Conservation (phyloP, 2,329 filamentous ascomycete genomes). For the Pestalotiopsis sp. region DNA sequence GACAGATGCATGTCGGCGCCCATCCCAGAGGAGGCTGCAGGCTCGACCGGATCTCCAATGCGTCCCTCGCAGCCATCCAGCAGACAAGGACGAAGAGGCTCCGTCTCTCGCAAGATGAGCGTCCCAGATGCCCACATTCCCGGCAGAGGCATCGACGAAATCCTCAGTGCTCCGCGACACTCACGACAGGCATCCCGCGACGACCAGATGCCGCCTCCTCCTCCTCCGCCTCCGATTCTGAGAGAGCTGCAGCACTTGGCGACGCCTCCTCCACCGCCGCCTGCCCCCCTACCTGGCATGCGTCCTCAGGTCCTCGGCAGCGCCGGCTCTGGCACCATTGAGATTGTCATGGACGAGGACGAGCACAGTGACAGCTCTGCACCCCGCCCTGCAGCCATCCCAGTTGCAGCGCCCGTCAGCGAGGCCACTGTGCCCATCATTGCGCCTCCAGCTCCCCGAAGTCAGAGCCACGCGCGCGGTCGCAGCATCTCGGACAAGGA, state of each 20-base stretch:
- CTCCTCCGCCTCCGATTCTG: slow-evolving; percentile 57
- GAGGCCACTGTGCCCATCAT: slow-evolving; percentile 49
- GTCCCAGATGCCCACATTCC: slow-evolving; percentile 32
- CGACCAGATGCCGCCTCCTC: slow-evolving; percentile 51
- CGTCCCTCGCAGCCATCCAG: slow-evolving; percentile 39
- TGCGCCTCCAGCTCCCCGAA: slow-evolving; percentile 43
- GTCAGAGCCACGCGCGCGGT: slow-evolving; percentile 55
- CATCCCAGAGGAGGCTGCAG: slow-evolving; percentile 48
- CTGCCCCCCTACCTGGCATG: slow-evolving; percentile 54
- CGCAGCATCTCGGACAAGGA: slow-evolving; percentile 56
- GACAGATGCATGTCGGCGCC: slow-evolving; percentile 66
- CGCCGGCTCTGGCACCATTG: slow-evolving; percentile 58
- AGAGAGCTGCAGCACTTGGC: slow-evolving; percentile 67
- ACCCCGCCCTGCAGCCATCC: slow-evolving; percentile 16
- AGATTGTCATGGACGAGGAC: slow-evolving; percentile 68
- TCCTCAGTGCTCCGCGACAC: slow-evolving; percentile 35
- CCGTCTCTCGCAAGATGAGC: slow-evolving; percentile 39
- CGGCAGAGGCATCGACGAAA: slow-evolving; percentile 52
- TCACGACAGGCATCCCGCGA: slow-evolving; percentile 52
- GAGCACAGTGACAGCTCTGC: slow-evolving; percentile 30
- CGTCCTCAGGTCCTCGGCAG: slow-evolving; percentile 43
- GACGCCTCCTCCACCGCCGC: slow-evolving; percentile 62
- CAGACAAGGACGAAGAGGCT: slow-evolving; percentile 28
- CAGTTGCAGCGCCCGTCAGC: slow-evolving; percentile 38
- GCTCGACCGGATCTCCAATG: slow-evolving; percentile 33